Base-by-base conservation (phyloP, 2,329 filamentous ascomycete species). In the Basipetospora chlamydospora region DNA sequence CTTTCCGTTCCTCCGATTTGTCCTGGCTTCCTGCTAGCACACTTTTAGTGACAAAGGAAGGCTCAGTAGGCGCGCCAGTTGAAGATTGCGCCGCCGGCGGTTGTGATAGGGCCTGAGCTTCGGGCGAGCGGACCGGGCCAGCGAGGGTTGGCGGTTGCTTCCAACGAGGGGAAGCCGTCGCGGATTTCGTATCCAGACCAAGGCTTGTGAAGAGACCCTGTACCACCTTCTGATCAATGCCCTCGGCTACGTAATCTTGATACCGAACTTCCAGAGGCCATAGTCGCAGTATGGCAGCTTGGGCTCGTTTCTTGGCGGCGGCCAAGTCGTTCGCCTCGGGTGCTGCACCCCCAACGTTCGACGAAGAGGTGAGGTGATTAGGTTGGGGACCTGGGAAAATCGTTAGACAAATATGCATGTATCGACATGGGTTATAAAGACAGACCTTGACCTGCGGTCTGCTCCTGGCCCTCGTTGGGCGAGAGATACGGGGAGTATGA, bases 171-270 rank as follows among this genome's bases (percentile, higher is more conserved):
- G n/a, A n/a, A n/a, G n/a, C n/a, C n/a, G n/a, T n/a, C n/a, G n/a
- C n/a, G n/a, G 40, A 21, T 20, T 33, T 39, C n/a, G 62, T 59
- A 22, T 67, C 63, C 4, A 86, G 63, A 3, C 77, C 75, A 3
- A 90, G 58, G 15, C 84, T 77, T 18, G 66, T 59, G 47, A 86
- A 90, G 1, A 90, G 62, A 21, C 60, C 53, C 39, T 66, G 68
- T 25, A 93, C 57, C 9, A 85, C 50, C 2, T 55, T 54, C 25
- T 70, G 63, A 45, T 86, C 70, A 28, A 88, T 66, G 1, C 83
- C 80, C 52, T 88, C 80, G 9, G 74, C 65, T 10, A 87, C 61
- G 39, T 88, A 77, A 41, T 83, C 70, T 38, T 79, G 67, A 49
- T 78, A 93, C 15, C 73, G 73, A 40, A 92, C 73, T 33, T 83